phyloP scores from a whole-genome alignment of 1,139 yeast genomes.

The Scheffersomyces cryptocercus region DNA sequence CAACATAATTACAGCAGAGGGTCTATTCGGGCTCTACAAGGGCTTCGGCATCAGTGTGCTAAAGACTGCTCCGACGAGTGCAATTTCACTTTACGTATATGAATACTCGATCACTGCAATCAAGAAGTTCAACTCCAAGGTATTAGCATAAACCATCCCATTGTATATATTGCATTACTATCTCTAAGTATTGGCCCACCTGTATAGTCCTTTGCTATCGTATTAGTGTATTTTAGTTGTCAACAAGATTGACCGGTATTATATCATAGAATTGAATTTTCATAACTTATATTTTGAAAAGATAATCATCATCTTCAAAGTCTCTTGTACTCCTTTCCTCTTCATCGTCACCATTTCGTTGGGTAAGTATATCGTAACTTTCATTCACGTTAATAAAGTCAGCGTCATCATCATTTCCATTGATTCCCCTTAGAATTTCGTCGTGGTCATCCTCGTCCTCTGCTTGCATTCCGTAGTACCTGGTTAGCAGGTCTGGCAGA shows the following conservation, averaged over 20 bases:
- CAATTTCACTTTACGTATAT: conserved; percentile 72
- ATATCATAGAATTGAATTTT: too few relatives aligned
- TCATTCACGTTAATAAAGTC: conserved; percentile 30
- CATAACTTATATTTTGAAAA: conserved; percentile 24
- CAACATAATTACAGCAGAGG: conserved; percentile 53
- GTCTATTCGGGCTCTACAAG: conserved; percentile 66
- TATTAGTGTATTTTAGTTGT: too few relatives aligned
- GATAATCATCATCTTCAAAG: conserved; percentile 33
- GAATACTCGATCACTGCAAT: conserved; percentile 40
- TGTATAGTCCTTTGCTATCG: too few relatives aligned
- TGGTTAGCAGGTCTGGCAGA: conserved; percentile 44
- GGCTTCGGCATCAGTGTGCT: conserved; percentile 70
- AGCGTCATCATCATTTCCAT: conserved; percentile 20
- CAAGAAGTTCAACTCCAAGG: conserved; percentile 1
- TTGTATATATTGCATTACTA: too few relatives aligned
- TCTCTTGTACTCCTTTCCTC: conserved; percentile 12
- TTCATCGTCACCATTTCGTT: conserved; percentile 13
- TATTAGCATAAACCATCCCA: neutral
- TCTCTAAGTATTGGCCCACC: too few relatives aligned
- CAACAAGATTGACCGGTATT: too few relatives aligned
- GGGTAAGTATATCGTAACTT: conserved; percentile 9
- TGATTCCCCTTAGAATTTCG: conserved; percentile 15
- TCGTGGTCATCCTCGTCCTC: conserved; percentile 22
- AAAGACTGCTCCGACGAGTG: conserved; percentile 83
- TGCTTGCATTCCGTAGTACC: conserved; percentile 23